Percentiles rank a stretch among this genome's conserved stretches.
Conservation (phyloP, 2,329 filamentous ascomycete species). For the Dendryphion nanum region DNA sequence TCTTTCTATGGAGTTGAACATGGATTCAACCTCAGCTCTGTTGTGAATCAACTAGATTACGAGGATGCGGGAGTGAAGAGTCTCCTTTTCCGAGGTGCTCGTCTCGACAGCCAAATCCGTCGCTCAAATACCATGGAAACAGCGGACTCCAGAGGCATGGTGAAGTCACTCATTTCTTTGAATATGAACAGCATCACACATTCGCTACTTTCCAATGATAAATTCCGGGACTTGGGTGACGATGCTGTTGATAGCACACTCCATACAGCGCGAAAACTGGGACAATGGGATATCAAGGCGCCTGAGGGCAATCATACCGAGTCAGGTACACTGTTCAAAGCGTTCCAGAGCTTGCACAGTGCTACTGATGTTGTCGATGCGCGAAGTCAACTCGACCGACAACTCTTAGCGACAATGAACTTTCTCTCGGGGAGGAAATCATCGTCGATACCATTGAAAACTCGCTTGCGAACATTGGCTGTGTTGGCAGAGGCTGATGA, state of each 20-base stretch:
- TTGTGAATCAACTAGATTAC: slow-evolving; percentile 81
- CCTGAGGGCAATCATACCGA: slow-evolving; percentile 63
- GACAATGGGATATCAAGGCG: slow-evolving; percentile 87
- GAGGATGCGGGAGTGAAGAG: slow-evolving; percentile 85
- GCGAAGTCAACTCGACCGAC: slow-evolving; percentile 60
- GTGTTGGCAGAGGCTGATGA: slow-evolving; percentile 81
- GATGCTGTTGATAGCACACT: slow-evolving; percentile 70
- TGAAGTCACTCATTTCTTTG: slow-evolving; percentile 74
- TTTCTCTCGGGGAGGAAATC: slow-evolving; percentile 24
- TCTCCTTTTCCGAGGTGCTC: slow-evolving; percentile 84
- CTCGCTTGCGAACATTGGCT: slow-evolving; percentile 53
- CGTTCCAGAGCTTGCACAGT: slow-evolving; percentile 75
- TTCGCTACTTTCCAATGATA: slow-evolving; percentile 69
- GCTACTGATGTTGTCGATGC: slow-evolving; percentile 58
- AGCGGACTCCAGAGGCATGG: slow-evolving; percentile 65
- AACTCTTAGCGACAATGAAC: slow-evolving; percentile 51
- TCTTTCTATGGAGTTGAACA: slow-evolving; percentile 91
- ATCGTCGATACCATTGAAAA: slow-evolving; percentile 23
- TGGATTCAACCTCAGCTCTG: slow-evolving; percentile 70
- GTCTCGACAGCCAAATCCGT: slow-evolving; percentile 82
- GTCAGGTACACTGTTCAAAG: slow-evolving; percentile 71
- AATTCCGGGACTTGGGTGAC: slow-evolving; percentile 57
- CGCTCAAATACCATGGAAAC: slow-evolving; percentile 55
- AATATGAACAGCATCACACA: slow-evolving; percentile 85
- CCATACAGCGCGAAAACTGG: slow-evolving; percentile 74